phyloP scores from a whole-genome alignment of 352 stramenopile species.

The Peronospora farinosa region DNA sequence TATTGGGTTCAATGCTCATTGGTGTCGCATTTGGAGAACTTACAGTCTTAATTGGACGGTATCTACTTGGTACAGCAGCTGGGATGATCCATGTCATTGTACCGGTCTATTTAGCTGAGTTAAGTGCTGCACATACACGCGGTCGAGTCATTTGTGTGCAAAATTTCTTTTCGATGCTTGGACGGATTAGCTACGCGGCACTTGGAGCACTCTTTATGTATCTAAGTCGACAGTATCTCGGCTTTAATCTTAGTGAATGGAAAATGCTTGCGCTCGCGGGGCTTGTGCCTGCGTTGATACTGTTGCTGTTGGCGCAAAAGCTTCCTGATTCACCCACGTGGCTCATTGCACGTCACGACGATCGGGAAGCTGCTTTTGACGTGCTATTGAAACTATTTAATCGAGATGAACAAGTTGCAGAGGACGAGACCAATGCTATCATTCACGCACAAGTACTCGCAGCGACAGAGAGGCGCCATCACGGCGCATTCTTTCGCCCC shows the following conservation, averaged over 20 bases:
- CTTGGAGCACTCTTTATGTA: constrained; percentile 56
- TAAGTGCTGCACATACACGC: constrained; percentile 49
- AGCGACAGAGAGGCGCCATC: constrained; percentile 42
- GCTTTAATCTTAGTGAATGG: constrained; percentile 82
- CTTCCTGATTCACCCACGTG: constrained; percentile 75
- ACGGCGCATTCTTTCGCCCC: constrained; percentile 61
- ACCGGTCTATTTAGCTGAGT: constrained; percentile 66
- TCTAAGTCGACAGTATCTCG: constrained; percentile 56
- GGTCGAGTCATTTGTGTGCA: constrained; percentile 51
- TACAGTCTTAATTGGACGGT: constrained; percentile 56
- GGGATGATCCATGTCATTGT: constrained; percentile 60
- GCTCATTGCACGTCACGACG: constrained; percentile 66
- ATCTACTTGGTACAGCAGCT: constrained; percentile 46
- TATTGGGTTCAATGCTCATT: constrained; percentile 68
- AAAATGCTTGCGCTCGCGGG: constrained; percentile 55
- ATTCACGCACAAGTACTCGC: constrained; percentile 67
- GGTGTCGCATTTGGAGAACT: constrained; percentile 60
- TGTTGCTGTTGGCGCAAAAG: constrained; percentile 60
- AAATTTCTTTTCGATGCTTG: constrained; percentile 33
- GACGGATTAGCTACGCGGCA: constrained; percentile 43
- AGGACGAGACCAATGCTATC: constrained; percentile 65
- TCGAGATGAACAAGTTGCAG: constrained; percentile 42
- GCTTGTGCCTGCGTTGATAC: constrained; percentile 38
- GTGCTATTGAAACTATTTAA: constrained; percentile 55
- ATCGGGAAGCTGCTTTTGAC: constrained; percentile 56